A percentile compares a stretch with the other conserved stretches of the same genome.
These are phyloP conservation scores for Amniculicola lignicola DNA, from an alignment of 495 filamentous ascomycete species.

Conservation along the genomic window DNA sequence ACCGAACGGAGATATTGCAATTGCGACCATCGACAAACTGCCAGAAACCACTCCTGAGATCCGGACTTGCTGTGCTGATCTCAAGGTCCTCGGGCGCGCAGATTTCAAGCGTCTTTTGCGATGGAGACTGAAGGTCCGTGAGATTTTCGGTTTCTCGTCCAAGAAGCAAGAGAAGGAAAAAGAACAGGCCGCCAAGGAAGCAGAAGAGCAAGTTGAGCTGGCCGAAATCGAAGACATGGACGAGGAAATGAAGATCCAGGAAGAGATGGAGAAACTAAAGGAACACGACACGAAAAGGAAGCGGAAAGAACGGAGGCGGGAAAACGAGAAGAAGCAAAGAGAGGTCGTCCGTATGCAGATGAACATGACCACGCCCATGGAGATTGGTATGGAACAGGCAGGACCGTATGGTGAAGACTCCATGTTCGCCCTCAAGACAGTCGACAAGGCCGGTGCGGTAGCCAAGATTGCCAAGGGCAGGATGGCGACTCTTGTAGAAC, in stretches of 20 bases:
- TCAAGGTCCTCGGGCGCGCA: conserved; percentile 87
- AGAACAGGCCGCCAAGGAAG: conserved; percentile 36
- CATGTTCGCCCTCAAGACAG: conserved; percentile 76
- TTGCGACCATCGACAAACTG: conserved; percentile 78
- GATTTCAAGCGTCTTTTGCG: conserved; percentile 90
- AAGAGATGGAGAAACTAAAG: conserved; percentile 74
- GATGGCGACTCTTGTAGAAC: conserved; percentile 59
- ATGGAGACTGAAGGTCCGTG: conserved; percentile 87
- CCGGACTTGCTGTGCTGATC: conserved; percentile 75
- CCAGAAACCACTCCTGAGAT: conserved; percentile 94
- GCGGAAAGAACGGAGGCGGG: conserved; percentile 75
- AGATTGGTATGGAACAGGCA: conserved; percentile 91
- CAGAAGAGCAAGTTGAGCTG: conserved; percentile 65
- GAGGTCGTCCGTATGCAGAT: conserved; percentile 93
- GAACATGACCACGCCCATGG: conserved; percentile 92
- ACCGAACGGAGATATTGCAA: conserved; percentile 75
- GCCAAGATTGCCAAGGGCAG: conserved; percentile 72
- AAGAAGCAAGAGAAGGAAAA: conserved; percentile 61
- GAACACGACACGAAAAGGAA: conserved; percentile 70
- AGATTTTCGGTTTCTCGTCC: conserved; percentile 80
- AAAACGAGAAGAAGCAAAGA: conserved; percentile 86
- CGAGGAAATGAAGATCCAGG: conserved; percentile 84
- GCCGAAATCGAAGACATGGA: conserved; percentile 85
- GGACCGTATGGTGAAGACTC: conserved; percentile 70
- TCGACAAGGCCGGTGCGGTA: conserved; percentile 70